Base-by-base conservation (phyloP, 2,329 filamentous ascomycete genomes). In the Teratosphaeria zuluensis region DNA sequence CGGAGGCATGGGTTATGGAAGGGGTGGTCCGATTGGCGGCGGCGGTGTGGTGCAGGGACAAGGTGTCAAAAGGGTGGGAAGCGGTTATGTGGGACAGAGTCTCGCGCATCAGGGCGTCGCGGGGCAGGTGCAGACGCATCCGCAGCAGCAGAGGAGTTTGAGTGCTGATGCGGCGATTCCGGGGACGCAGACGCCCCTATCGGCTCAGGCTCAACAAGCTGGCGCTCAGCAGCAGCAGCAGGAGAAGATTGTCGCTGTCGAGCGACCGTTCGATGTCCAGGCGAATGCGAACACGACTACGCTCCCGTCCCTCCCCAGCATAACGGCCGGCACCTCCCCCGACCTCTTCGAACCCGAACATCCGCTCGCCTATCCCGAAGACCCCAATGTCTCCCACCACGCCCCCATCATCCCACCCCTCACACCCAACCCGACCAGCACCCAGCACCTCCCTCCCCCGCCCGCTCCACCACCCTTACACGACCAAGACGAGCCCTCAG, bases 31-130 rank as follows among this genome's bases (percentile, higher is more conserved):
- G 3, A 57, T 52, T 28, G 58, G 58, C 9, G 31, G 16, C 28
- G 53, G 54, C 11, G 54, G 33, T 16, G 35, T 56, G 9, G 33
- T 14, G 30, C 30, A 56, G 54, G 54, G 35, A 2, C 32, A 42
- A 12, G 38, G 30, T 19, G 33, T 32, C 12, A 48, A 46, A 6
- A 92, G 96, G 28, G 87, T 89, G 12, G 94, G 94, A 73, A 58
- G 72, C 28, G 89, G 28, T 12, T 30, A 90, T 24, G 80, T 63
- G 3, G 56, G 61, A 19, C 56, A 38, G 33, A 7, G 21, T 8
- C 14, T 30, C 9, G 33, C 48, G 8, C 28, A 31, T 53, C 28
- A 31, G 31, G 35, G 35, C 11, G n/a, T 8, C 33, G 42, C 35
- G 42, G 42, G 35, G 51, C 51, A 56, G 59, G 16, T 60, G 30